Evolutionary conservation across 2,329 filamentous ascomycete genomes (phyloP).

Genomic region (Stagonosporopsis rhizophila): DNA sequence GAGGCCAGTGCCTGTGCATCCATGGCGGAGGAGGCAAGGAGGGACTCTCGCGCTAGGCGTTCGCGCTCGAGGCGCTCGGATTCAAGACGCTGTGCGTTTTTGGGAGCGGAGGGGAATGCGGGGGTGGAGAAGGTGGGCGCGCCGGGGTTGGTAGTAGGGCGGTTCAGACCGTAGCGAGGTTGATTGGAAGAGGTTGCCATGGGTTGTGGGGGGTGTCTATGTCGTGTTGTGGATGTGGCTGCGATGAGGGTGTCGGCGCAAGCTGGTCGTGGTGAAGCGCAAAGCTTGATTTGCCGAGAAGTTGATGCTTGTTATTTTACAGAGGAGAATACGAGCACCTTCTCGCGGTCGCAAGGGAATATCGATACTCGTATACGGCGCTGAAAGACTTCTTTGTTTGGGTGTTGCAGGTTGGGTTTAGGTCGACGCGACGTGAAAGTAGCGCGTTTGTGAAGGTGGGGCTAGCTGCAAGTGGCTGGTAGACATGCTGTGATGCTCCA

Average conservation of each 20-base stretch:
- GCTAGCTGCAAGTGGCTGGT: slow-evolving; percentile 17
- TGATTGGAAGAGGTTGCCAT: slow-evolving; percentile 63
- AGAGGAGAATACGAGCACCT: too few species aligned
- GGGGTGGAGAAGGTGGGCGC: slow-evolving; percentile 39
- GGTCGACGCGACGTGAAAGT: slow-evolving; percentile 34
- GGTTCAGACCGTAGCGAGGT: slow-evolving; percentile 62
- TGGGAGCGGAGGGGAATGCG: slow-evolving; percentile 53
- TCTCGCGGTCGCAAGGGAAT: not conserved
- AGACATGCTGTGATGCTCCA: not conserved
- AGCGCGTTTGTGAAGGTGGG: slow-evolving; percentile 26
- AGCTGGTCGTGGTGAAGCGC: slow-evolving; percentile 9
- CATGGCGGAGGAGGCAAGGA: slow-evolving; percentile 43
- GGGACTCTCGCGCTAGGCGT: slow-evolving; percentile 47
- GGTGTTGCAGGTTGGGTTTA: slow-evolving; percentile 17
- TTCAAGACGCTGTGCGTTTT: slow-evolving; percentile 51
- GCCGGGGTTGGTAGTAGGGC: slow-evolving; percentile 30
- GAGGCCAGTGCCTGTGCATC: slow-evolving; percentile 59
- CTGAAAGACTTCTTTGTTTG: slow-evolving; percentile 15
- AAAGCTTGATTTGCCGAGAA: not conserved
- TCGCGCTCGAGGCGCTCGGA: slow-evolving; percentile 52
- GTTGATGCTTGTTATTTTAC: not conserved
- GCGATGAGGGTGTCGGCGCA: slow-evolving; percentile 2
- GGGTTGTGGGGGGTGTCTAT: slow-evolving; percentile 18
- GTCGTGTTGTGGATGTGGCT: slow-evolving; percentile 7
- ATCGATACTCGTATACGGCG: slow-evolving; percentile 11